phyloP scores from a whole-genome alignment of 148 eudicot species.

The Hydrangea macrophylla region DNA sequence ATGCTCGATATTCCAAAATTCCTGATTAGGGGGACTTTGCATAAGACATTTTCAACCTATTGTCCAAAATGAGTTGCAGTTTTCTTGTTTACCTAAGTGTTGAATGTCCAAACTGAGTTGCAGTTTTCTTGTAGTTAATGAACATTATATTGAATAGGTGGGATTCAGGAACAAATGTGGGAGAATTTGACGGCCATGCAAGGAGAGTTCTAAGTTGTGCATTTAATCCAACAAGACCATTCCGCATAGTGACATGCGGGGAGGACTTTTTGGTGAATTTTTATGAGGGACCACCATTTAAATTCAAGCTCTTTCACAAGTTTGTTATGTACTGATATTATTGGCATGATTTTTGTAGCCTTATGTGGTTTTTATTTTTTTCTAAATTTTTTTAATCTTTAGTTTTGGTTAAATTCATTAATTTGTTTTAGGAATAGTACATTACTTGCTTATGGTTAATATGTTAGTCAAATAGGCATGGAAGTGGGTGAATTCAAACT shows the following conservation, averaged over 20 bases:
- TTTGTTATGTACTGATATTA: constrained; percentile 20
- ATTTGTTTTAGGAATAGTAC: background rate
- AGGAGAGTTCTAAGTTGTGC: constrained; percentile 92
- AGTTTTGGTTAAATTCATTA: background rate
- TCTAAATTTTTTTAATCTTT: background rate
- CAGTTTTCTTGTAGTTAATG: background rate
- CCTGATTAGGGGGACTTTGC: too few relatives aligned
- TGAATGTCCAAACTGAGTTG: background rate
- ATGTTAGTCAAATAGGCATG: background rate
- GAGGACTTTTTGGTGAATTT: constrained; percentile 91
- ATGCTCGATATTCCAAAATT: too few relatives aligned
- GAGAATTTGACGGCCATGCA: constrained; percentile 96
- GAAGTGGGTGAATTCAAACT: too few relatives aligned
- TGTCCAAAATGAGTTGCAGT: constrained; percentile 5
- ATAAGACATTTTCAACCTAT: background rate
- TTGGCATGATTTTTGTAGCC: background rate
- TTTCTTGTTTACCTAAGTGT: background rate
- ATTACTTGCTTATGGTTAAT: background rate
- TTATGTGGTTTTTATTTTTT: background rate
- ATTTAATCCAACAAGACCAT: constrained; percentile 95
- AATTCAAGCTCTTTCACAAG: constrained; percentile 93
- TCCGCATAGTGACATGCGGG: constrained; percentile 84
- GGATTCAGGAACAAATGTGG: constrained; percentile 95
- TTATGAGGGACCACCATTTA: constrained; percentile 98
- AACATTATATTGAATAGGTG: constrained; percentile 57